Base-by-base conservation (phyloP, 2,329 filamentous ascomycete species). In the Penicillium sp. region DNA sequence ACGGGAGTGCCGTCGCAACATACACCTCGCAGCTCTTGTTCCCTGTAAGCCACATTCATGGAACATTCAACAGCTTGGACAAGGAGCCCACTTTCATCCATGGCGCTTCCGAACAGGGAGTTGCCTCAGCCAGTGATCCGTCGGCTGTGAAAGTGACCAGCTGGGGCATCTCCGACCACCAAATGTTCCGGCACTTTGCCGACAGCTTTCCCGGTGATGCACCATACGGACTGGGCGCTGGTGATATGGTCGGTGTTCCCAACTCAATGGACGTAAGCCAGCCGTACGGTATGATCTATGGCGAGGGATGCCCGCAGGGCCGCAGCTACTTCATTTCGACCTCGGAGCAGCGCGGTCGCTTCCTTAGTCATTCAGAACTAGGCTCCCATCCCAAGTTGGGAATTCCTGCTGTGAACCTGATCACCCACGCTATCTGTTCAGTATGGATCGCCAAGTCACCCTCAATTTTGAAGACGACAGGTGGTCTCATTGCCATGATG, bases 211-310 rank as follows among this genome's bases (percentile, higher is more conserved):
- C 90, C 3, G 87, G 89, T 6, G 83, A 93, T 59, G 80, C 87
- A 17, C 88, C 88, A 37, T 96, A 90, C 76, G 94, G 94, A 3
- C 74, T 93, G 52, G 92, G 90, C 4, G 82, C 91, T 35, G 92
- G 92, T 5, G 88, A 91, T 42, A 73, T 88, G 54, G 87, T 92
- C 10, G 91, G 90, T 15, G 80, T 88, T 25, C 90, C 91, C 1
- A 97, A 97, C 69, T 85, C 90, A 38, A 93, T 97, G 89, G 93
- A 96, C 72, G 86, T 96, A 38, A 96, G 92, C 71, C 90, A 94
- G 68, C 85, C 86, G 8, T 93, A 90, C 71, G 94, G 94, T 8
- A 86, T 94, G 78, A 79, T 96, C 7, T 88, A 91, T 55, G 94
- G 92, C 3, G 92, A 96, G 78, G 93, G 92, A 1, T 91, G 89